Base-by-base conservation (phyloP, 331 rosid species). In the Quercus phellos region DNA sequence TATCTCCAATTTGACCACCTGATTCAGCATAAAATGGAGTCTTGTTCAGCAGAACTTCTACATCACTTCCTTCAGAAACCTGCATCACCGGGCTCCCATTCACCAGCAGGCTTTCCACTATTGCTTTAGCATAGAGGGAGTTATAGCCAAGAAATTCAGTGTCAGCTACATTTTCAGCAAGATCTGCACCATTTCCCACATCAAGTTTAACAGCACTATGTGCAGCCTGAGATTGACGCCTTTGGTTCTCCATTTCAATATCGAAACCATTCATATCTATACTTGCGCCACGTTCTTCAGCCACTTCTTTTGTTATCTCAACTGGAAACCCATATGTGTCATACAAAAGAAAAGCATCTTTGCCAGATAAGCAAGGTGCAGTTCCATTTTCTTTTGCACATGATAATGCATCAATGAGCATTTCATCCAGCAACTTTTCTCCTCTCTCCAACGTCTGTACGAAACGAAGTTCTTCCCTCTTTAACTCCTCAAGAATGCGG, bases 1-100 rank as follows among this genome's bases (percentile, higher is more conserved):
- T 84, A 81, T 94, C 98, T 75, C 90, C 97, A 73, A 94, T 94
- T 79, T 94, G 98, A 63, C 97, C 98, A 43, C 97, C 98, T 72
- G 98, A 94, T 89, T 94, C 98, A 70, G 97, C 96, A 87, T 92
- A 92, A 88, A 94, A 94, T 55, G 98, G 98, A 71, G 97, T 94
- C 83, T 83, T 83, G 84, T 90, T 86, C 86, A 94, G 80, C 81
- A 92, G 73, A 82, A 94, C 79, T 89, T 92, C 97, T 73, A 92
- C 98, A 69, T 88, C 81, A 77, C 84, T 89, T 81, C 98, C 98
- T 81, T 92, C 87, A 30, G 89, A 79, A 78, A 86, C 98, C 79
- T 78, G 87, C 66, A 51, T 73, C 38, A 89, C 97, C 27, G 91
- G 87, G 78, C 83, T 87, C 35, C 98, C 98, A 83, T 94, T 92